A percentile compares a stretch with the other conserved stretches of the same genome.
These are phyloP conservation scores for Strobilomyces echinocephalus DNA, from an alignment of 768 basidiomycete species.

Conservation along the genomic window DNA sequence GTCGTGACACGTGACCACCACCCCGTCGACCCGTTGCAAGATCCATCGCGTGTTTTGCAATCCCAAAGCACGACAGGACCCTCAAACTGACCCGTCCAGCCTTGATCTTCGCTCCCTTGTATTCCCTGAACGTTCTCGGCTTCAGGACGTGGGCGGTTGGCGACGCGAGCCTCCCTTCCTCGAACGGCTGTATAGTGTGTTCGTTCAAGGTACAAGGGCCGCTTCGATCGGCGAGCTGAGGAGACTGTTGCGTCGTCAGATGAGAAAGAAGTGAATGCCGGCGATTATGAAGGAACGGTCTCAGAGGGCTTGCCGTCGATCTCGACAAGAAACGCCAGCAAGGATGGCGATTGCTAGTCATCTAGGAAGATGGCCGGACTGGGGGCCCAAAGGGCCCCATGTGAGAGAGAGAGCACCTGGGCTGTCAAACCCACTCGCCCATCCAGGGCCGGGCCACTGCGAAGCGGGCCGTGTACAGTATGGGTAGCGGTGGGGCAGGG, in stretches of 20 bases:
- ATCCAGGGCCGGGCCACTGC: too few species aligned
- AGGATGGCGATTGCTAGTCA: background rate
- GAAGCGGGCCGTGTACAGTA: too few species aligned
- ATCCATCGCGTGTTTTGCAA: slow-evolving; percentile 13
- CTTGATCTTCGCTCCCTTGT: slow-evolving; percentile 5
- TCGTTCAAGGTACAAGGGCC: slow-evolving; percentile 5
- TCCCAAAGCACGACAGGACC: slow-evolving; percentile 16
- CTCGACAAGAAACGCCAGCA: slow-evolving; percentile 10
- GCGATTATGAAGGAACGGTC: background rate
- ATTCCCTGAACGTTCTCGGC: slow-evolving; percentile 18
- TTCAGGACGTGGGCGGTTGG: slow-evolving; percentile 12
- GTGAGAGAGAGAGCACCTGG: too few species aligned
- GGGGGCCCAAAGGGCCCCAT: too few species aligned
- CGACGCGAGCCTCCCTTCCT: background rate
- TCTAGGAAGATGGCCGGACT: slow-evolving; percentile 17
- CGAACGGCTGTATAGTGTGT: background rate
- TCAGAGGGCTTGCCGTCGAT: slow-evolving; percentile 4
- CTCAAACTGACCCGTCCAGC: slow-evolving; percentile 9
- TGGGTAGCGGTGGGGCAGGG: too few species aligned
- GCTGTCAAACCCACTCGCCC: too few species aligned
- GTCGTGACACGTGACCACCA: background rate
- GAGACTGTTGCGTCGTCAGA: background rate
- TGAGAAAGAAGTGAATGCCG: background rate
- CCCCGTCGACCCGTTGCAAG: slow-evolving; percentile 3
- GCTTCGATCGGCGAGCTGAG: background rate